Evolutionary conservation across 2,329 filamentous ascomycete genomes (phyloP), one percentile per base, ranked within the genome.

Genomic region (Curvularia eragrostidis): DNA sequence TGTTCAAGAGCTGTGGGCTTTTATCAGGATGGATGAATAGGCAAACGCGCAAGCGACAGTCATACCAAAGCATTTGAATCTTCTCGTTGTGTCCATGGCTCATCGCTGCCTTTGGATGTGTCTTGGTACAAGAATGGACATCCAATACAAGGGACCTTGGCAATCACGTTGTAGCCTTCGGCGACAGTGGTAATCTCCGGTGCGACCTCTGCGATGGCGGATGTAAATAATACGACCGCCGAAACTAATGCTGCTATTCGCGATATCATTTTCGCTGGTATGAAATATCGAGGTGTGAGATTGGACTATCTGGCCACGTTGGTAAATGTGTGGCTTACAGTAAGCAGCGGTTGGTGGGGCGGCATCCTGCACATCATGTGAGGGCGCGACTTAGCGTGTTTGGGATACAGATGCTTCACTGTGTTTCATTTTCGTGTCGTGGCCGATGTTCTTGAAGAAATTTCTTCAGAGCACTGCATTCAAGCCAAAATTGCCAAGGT

Each of bases 81-180:
- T 18, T 64, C 56, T 28, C 65, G 64, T 42, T 65, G 50, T 23
- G 52, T 53, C 73, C 73, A 75, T 4, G 62, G 61, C 38, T 59
- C 65, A 47, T 72, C 51, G 9, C 44, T 57, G 19, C 69, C 71
- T 24, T 62, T 51, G 0, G 69, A 71, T 1, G 67, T 69, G 54
- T 74, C 71, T 42, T 74, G 70, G 41, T 67, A 69, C 23, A 76
- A 47, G 39, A 71, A 75, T 4, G 73, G 72, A 56, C 73, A 76
- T 24, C 62, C 70, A n/a, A 63, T 28, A 44, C 73, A 75, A 9
- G 71, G 71, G 6, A 75, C 53, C 53, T 74, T 75, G 50, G 68
- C 71, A 42, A 75, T 66, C 52, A 72, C 48, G 54, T 68, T 69
- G 61, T 70, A 74, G 46, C 73, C 73, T 34, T 72, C 71, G 4